phyloP scores from a whole-genome alignment of 2,329 filamentous ascomycete species.

The Penicillium palitans region DNA sequence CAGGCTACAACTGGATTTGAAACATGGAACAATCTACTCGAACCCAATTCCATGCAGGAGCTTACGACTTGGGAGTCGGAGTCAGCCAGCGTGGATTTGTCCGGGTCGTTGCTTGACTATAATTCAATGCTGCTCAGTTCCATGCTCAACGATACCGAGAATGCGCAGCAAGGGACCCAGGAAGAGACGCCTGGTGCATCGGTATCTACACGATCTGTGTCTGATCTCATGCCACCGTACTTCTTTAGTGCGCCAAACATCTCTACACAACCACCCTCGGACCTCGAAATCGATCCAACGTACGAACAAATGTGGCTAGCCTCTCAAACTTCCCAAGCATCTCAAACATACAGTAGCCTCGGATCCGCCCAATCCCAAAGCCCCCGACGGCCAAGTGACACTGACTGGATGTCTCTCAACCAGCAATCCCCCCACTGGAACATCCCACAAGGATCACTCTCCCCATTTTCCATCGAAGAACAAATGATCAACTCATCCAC shows the following conservation, averaged over 20 bases:
- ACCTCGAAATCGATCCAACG: background rate
- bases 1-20: background rate
- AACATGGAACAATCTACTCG: background rate
- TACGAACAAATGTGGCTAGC: background rate
- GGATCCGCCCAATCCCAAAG: background rate
- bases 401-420: background rate
- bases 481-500: background rate
- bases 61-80: background rate
- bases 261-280: background rate
- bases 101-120: background rate
- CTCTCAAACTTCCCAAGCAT: background rate
- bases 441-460: background rate
- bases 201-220: too few relatives aligned
- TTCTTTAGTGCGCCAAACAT: background rate
- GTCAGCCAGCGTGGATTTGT: background rate
- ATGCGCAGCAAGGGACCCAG: background rate
- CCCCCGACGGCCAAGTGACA: background rate
- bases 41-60: background rate
- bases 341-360: background rate
- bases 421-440: background rate
- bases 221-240: background rate
- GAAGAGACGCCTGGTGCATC: background rate
- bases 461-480: conserved; percentile 1
- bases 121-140: background rate
- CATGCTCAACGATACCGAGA: background rate